Evolutionary conservation across 139 green algal genomes (phyloP), one percentile per base, ranked within the genome.

Genomic region (Volvox africanus): DNA sequence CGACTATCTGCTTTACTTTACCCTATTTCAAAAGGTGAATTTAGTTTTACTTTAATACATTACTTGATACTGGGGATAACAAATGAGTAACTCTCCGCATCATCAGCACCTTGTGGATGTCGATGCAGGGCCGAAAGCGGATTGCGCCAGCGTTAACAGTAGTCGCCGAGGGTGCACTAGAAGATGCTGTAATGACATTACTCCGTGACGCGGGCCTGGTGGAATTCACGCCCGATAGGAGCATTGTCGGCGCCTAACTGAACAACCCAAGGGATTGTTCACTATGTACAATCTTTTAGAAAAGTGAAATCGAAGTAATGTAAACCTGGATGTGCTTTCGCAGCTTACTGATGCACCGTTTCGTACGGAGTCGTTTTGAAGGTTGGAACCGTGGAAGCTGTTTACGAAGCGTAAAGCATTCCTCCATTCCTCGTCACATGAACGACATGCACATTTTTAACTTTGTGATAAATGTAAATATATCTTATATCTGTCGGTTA

Each of bases 1-100:
- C 98, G 1, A 99, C 98, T 89, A 99, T 99, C 80, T 99, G 98
- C 94, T 99, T 99, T 18, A 99, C 98, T 80, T 99, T 98, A 26
- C 98, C 98, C 97, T 99, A 62, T 65, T 21, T 32, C 18, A 61
- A 32, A 55, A 55, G 5, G 44, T 14, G 44, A 55, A 55, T 55
- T 55, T 55, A 14, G 44, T 55, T 55, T 55, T 55, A 55, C 9
- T 55, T 55, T 5, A 9, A 55, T 5, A 55, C 9, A 9, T 55
- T 55, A 55, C 44, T 55, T 55, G 44, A 5, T 55, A 55, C 9
- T 55, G 44, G 44, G 44, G 5, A 55, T 55, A 9, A 9, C 44
- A 55, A 55, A 55, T 14, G 44, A 55, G 44, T 9, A 55, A 55
- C 5, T 55, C 5, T 55, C 44, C 44, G 9, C 44, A n/a, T 9